These are phyloP conservation scores for Globisporangium acanthophoron DNA, from an alignment of 352 stramenopile species.

Conservation along the genomic window DNA sequence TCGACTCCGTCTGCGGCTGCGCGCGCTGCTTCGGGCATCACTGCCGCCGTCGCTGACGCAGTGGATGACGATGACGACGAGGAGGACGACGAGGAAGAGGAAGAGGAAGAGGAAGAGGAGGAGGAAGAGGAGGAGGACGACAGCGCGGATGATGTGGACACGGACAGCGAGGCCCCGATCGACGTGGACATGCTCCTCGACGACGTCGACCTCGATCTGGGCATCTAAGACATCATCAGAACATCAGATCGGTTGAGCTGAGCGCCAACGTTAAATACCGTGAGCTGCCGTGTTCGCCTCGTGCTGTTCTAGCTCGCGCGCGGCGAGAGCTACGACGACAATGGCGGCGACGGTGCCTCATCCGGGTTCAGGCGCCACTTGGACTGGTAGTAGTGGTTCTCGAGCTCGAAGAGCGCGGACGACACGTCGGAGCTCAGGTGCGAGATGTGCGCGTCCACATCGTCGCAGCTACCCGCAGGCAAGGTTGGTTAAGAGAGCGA, in stretches of 20 bases:
- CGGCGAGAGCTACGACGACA: not conserved
- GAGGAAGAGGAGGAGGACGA: conserved; percentile 25
- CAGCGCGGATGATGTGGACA: conserved; percentile 23
- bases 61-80: conserved; percentile 46
- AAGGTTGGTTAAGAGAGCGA: not conserved
- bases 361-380: conserved; percentile 51
- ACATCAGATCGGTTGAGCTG: not conserved
- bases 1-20: not conserved
- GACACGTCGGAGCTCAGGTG: conserved; percentile 77
- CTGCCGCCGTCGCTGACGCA: not conserved
- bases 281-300: not conserved
- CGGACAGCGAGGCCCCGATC: conserved; percentile 15
- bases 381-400: conserved; percentile 83
- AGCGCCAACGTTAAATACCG: not conserved
- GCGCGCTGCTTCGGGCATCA: not conserved
- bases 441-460: conserved; percentile 71
- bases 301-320: not conserved
- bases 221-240: conserved; percentile 6
- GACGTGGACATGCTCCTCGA: conserved; percentile 20
- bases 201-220: conserved; percentile 24
- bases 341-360: not conserved
- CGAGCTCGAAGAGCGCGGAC: conserved; percentile 74
- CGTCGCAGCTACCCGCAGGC: conserved; percentile 43
- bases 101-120: conserved; percentile 14
- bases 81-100: conserved; percentile 27